Conservation (phyloP, 2,329 filamentous ascomycete species). For the Cladosporium sp. region DNA sequence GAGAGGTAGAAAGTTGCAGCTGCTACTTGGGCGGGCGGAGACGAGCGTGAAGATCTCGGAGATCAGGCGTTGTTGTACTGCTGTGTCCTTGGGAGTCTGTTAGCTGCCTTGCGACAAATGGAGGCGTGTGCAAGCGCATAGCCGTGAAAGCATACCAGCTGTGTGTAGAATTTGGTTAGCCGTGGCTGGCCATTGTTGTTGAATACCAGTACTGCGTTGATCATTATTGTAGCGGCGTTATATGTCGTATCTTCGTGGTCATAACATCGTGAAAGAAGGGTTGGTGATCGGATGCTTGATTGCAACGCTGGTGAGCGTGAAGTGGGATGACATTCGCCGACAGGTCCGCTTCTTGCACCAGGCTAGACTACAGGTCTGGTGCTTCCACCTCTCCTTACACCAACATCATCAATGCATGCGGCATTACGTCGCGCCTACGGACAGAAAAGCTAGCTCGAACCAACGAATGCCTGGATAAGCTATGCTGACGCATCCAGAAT, state of each 20-base stretch:
- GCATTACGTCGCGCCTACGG: no score
- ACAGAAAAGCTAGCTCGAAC: no score
- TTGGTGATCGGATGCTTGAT: neutral
- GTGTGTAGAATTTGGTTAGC: constrained; percentile 97
- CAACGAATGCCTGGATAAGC: no score
- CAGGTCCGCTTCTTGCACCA: neutral
- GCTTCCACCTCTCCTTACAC: no score
- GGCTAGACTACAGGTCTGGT: no score
- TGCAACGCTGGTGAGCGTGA: neutral
- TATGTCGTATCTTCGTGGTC: constrained; percentile 3
- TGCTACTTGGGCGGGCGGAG: constrained; percentile 81
- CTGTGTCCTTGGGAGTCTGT: constrained; percentile 67
- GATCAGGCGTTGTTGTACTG: constrained; percentile 93
- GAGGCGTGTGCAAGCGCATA: neutral
- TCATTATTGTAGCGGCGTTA: constrained; percentile 56
- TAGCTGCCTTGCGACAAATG: neutral
- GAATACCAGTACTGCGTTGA: constrained; percentile 97
- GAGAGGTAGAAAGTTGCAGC: constrained; percentile 90
- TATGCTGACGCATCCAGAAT: no score
- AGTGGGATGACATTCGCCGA: constrained; percentile 1
- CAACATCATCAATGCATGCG: no score
- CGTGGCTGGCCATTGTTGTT: constrained; percentile 97
- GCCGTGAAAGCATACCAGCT: constrained; percentile 62
- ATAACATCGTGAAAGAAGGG: constrained; percentile 5
- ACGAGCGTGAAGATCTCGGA: constrained; percentile 97